Percentiles rank a stretch among this genome's conserved stretches.
Evolutionary conservation across 495 filamentous ascomycete genomes (phyloP).

Genomic region (Lepidopterella palustris): DNA sequence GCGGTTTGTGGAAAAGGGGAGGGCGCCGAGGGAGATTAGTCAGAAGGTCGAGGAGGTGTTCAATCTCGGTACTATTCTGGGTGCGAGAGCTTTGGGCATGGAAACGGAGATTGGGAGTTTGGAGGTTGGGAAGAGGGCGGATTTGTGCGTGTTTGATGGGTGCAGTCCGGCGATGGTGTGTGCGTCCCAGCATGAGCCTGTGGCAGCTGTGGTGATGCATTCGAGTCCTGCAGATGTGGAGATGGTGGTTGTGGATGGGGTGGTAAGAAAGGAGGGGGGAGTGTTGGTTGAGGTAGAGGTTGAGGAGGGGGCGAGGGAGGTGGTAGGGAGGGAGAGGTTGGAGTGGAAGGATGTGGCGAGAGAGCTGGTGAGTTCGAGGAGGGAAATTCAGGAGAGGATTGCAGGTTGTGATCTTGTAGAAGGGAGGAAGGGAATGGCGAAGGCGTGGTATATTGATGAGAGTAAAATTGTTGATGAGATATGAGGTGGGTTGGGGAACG

Average conservation of each 20-base stretch:
- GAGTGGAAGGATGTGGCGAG: conserved; percentile 30
- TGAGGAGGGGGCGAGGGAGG: conserved; percentile 17
- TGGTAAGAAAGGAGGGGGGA: conserved; percentile 38
- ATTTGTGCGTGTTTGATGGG: conserved; percentile 44
- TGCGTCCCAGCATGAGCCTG: conserved; percentile 40
- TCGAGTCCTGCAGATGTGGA: conserved; percentile 42
- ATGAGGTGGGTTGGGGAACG: too few species aligned
- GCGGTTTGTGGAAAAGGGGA: conserved; percentile 28
- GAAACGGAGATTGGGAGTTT: conserved; percentile 42
- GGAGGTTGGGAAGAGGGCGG: conserved; percentile 42
- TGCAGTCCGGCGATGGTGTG: conserved; percentile 41
- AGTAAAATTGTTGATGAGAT: conserved; percentile 6
- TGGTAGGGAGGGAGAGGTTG: conserved; percentile 21
- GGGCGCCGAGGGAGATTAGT: conserved; percentile 31
- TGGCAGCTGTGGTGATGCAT: conserved; percentile 45
- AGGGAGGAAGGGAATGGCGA: conserved; percentile 15
- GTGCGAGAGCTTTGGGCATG: conserved; percentile 42
- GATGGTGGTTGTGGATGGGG: conserved; percentile 45
- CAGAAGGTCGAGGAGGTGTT: conserved; percentile 44
- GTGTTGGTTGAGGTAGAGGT: conserved; percentile 28
- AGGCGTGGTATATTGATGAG: conserved; percentile 15
- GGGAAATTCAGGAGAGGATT: conserved; percentile 22
- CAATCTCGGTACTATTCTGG: conserved; percentile 45
- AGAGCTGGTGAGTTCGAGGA: conserved; percentile 28
- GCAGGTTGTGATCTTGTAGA: conserved; percentile 26